Conservation (phyloP, 495 filamentous ascomycete genomes). For the Astrocystis sublimbata region DNA sequence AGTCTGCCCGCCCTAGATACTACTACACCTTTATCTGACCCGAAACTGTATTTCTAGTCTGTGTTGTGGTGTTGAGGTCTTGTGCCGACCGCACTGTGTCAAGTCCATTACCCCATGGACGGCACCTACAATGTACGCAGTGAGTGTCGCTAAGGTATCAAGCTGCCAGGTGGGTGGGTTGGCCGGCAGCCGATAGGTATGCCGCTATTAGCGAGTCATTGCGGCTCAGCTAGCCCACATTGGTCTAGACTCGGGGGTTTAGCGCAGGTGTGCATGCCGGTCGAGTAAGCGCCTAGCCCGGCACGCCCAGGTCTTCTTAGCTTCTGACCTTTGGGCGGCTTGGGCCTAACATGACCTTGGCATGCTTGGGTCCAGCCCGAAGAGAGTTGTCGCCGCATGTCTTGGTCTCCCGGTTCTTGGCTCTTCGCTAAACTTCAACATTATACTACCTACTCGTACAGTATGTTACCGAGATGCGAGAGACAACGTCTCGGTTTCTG, state of each 20-base stretch:
- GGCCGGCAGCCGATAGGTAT: no score
- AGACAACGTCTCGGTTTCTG: constrained; percentile 12
- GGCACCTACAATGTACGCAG: background rate
- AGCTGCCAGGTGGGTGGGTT: no score
- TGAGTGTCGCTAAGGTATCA: no score
- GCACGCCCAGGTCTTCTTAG: no score
- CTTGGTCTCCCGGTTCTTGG: constrained; percentile 8
- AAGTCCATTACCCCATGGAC: background rate
- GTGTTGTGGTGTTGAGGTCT: background rate
- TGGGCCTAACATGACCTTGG: no score
- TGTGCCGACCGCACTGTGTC: constrained; percentile 5
- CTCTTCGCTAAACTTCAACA: constrained; percentile 6
- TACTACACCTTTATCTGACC: background rate
- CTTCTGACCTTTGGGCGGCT: no score
- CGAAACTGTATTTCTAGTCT: constrained; percentile 1
- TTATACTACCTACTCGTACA: background rate
- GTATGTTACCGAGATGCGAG: background rate
- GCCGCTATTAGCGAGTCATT: constrained; percentile 10
- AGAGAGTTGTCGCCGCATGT: background rate
- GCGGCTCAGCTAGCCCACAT: constrained; percentile 15
- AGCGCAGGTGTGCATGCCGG: background rate
- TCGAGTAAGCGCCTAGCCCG: background rate
- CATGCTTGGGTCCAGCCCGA: no score
- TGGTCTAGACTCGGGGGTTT: constrained; percentile 5
- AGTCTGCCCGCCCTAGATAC: background rate